Evolutionary conservation across 2,329 filamentous ascomycete genomes (phyloP).

Genomic region (Paecilomyces niveus): DNA sequence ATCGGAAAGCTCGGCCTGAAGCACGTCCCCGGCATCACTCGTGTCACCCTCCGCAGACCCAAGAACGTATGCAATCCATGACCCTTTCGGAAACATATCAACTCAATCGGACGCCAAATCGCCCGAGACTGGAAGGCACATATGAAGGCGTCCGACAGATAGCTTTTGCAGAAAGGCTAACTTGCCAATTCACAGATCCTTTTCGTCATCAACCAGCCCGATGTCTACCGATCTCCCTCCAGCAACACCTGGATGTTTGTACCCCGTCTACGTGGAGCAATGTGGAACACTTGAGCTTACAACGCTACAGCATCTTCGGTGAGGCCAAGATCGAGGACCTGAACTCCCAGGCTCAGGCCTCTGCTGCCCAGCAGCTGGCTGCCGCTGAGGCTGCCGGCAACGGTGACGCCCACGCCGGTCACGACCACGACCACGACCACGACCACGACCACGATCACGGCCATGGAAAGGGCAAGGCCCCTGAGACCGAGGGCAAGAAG

Average conservation of each 20-base stretch:
- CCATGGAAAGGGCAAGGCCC: conserved; percentile 65
- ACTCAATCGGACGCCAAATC: neutral
- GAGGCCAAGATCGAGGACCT: conserved; percentile 99
- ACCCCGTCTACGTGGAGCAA: conserved; percentile 14
- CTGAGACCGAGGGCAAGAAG: conserved; percentile 54
- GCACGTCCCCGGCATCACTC: conserved; percentile 93
- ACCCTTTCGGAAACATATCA: neutral
- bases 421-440: conserved; percentile 40
- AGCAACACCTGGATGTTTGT: conserved; percentile 99
- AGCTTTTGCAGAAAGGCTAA: conserved; percentile 2
- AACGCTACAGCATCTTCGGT: conserved; percentile 74
- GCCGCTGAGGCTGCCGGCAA: conserved; percentile 59
- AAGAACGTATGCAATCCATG: conserved; percentile 73
- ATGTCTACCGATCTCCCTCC: conserved; percentile 98
- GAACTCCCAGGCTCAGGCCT: conserved; percentile 95
- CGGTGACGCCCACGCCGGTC: conserved; percentile 54
- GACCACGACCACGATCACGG: conserved; percentile 27
- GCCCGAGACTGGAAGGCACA: neutral
- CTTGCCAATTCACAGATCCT: conserved; percentile 61
- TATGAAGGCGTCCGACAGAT: conserved; percentile 6
- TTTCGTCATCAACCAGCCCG: conserved; percentile 99
- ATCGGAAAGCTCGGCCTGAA: conserved; percentile 97
- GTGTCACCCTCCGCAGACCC: conserved; percentile 93
- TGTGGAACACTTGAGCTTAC: conserved; percentile 15
- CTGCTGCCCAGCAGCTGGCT: conserved; percentile 90